phyloP scores from a whole-genome alignment of 148 eudicot species.

The Diospyros kaki region DNA sequence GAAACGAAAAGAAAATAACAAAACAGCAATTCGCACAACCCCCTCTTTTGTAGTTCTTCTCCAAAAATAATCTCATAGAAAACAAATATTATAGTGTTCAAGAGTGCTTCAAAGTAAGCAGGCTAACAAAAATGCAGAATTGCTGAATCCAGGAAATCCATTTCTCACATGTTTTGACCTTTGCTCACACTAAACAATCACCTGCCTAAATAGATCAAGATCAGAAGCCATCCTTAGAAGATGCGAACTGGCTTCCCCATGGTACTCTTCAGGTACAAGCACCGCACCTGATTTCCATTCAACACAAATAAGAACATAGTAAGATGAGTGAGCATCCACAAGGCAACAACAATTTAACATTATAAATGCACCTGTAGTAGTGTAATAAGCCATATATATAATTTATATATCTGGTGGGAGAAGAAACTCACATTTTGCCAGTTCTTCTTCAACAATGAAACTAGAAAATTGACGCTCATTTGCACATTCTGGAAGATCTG shows the following conservation, averaged over 20 bases:
- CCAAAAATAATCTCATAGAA: background rate
- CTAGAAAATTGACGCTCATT: conserved; percentile 73
- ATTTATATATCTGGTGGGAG: background rate
- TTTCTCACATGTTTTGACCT: background rate
- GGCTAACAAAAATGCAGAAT: conserved; percentile 1
- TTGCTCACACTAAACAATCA: background rate
- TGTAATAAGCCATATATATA: background rate
- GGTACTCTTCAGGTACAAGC: conserved; percentile 72
- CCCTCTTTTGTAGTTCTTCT: too few species aligned
- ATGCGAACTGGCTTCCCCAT: conserved; percentile 70
- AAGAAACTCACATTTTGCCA: conserved; percentile 65
- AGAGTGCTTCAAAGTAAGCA: too few species aligned
- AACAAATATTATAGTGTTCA: background rate
- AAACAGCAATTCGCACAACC: too few species aligned
- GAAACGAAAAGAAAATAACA: too few species aligned
- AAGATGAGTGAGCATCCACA: background rate
- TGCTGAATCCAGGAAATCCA: conserved; percentile 3
- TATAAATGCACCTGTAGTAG: too few species aligned
- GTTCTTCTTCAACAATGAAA: conserved; percentile 66
- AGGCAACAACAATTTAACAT: background rate
- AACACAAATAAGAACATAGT: background rate
- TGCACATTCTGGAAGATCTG: conserved; percentile 72
- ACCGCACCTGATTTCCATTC: conserved; percentile 43
- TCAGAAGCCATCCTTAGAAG: conserved; percentile 18
- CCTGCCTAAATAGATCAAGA: background rate